Conservation (phyloP, 352 stramenopile species). For the Nothophytophthora sp. region DNA sequence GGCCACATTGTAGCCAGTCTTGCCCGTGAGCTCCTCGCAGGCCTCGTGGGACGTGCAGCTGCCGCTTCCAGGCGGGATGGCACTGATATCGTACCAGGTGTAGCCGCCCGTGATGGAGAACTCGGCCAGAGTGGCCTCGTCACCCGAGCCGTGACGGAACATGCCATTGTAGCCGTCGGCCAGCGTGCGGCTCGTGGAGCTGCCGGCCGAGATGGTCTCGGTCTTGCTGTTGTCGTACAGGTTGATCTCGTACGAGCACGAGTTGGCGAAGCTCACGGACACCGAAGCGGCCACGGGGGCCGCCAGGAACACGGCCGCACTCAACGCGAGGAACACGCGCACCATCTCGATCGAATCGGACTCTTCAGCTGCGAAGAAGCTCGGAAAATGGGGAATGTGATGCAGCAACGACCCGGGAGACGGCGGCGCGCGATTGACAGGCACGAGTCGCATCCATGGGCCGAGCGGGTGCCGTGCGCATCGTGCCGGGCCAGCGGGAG, state of each 20-base stretch:
- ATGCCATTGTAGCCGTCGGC: slow-evolving; percentile 44
- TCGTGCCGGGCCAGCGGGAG: slow-evolving; percentile 11
- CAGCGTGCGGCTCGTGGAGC: slow-evolving; percentile 33
- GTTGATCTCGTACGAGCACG: slow-evolving; percentile 39
- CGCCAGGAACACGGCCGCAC: slow-evolving; percentile 27
- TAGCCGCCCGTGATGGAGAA: slow-evolving; percentile 38
- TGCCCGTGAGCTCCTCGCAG: slow-evolving; percentile 46
- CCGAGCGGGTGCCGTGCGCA: slow-evolving; percentile 28
- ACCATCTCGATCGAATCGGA: slow-evolving; percentile 25
- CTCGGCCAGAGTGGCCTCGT: slow-evolving; percentile 53
- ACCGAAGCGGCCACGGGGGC: slow-evolving; percentile 31
- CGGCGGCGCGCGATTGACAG: too few relatives aligned
- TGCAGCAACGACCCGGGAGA: too few relatives aligned
- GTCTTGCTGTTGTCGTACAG: slow-evolving; percentile 62
- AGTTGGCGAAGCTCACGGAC: slow-evolving; percentile 55
- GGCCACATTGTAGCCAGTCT: slow-evolving; percentile 57
- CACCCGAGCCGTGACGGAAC: slow-evolving; percentile 47
- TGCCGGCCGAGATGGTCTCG: slow-evolving; percentile 37
- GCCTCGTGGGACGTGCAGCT: slow-evolving; percentile 42
- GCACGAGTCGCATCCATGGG: too few relatives aligned
- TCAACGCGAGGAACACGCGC: slow-evolving; percentile 44
- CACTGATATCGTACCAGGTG: slow-evolving; percentile 63
- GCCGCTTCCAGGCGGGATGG: slow-evolving; percentile 48
- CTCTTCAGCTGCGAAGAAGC: slow-evolving; percentile 1
- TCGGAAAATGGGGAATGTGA: slow-evolving; percentile 29